Base-by-base conservation (phyloP, 345 rosid genomes). In the Angophora floribunda region DNA sequence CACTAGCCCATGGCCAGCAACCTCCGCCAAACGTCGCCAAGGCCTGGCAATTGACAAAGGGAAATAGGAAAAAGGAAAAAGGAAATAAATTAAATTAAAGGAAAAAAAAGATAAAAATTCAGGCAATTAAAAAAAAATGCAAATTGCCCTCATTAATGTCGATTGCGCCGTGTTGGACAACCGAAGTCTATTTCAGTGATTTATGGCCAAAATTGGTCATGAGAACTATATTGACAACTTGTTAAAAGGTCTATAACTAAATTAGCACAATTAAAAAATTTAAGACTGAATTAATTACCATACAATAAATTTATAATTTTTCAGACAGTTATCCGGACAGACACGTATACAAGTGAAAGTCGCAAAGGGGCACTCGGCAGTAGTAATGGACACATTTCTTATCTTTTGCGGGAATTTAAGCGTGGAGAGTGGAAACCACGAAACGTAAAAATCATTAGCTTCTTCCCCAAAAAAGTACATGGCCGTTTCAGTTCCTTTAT, bases 101-200 rank as follows among this genome's bases (percentile, higher is more conserved):
- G 1, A 63, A 28, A 63, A 63, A 13, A 6, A 4, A 28, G 36
- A 63, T 12, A 65, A 63, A n/a, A 13, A 10, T 24, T 6, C 11
- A 1, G 14, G 26, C 26, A 59, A 2, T 0, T 4, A 22, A 57
- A 10, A 1, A 1, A 12, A 59, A 24, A 26, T 5, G 14, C 30
- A 61, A 61, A 12, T 26, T 26, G 16, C 26, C 28, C 14, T 11
- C 16, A 5, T 10, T 1, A 50, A 4, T 1, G 0, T 28, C 67
- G 11, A 1, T 1, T 0, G 26, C 4, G 65, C 1, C 14, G 5
- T 14, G 0, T 10, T 13, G 24, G 65, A 59, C 14, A 26, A 26
- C 0, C 0, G 1, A 0, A n/a, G 0, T n/a, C 9, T 6, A 6
- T 0, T 0, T 63, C 44, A 67, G 32, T 3, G 1, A 67, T 67